Base-by-base conservation (phyloP, 768 basidiomycete genomes). In the Aureoboletus auriporus region DNA sequence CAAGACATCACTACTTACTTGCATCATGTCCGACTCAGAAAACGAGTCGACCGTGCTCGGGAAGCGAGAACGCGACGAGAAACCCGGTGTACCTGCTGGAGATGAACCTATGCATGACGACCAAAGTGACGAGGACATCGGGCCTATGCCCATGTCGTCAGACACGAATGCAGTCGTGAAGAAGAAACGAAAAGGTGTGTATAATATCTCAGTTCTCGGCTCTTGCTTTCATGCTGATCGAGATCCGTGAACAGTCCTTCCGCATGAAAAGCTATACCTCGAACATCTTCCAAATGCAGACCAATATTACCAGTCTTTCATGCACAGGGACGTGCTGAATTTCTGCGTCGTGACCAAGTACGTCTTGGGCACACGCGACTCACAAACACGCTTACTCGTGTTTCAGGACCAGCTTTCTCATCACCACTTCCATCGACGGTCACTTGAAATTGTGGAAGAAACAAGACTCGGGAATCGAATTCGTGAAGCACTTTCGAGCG, bases 401-500 rank as follows among this genome's bases (percentile, higher is more conserved):
- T 29, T 10, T 4, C 57, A 96, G 95, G 66, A 95, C 93, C 11
- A 84, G 93, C 49, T 99, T 97, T 61, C 62, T 98, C 37, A 77
- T 99, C 42, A 99, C 96, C 7, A 93, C 95, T 1, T 97, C 95
- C 3, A 69, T 93, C 9, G 96, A 98, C 63, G 96, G 96, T 2
- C 88, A 93, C 67, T 68, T 98, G 54, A 99, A 99, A 66, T 69
- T 99, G n/a, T 99, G 96, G 96, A 98, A 96, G 75, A 99, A 99
- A 69, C 93, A 96, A 71, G 89, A 93, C 17, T 66, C 75, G 6
- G 95, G 94, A 5, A 93, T 99, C 60, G 96, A 98, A 70, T 98
- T 97, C 59, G 95, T 98, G 50, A 99, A 99, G 70, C 91, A 94
- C 56, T 99, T 95, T 66, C 85, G 96, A 39, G 93, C 96, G 1